phyloP scores from a whole-genome alignment of 768 basidiomycete species.

The Suillus discolor region DNA sequence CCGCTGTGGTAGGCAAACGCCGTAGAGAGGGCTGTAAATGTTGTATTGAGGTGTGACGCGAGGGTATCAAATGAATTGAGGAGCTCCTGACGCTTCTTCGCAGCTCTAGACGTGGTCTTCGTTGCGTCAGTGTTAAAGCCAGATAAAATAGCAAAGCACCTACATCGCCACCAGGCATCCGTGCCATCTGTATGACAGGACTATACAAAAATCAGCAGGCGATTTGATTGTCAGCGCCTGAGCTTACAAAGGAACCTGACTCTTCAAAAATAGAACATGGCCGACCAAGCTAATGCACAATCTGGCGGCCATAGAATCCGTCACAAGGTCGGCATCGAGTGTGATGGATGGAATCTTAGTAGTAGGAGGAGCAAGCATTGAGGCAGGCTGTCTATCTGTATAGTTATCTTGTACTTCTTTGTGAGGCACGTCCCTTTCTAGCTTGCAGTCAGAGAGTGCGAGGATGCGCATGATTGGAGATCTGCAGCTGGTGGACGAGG shows the following conservation, averaged over 20 bases:
- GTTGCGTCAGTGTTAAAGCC: background rate
- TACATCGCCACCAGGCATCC: conserved; percentile 53
- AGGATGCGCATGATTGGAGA: background rate
- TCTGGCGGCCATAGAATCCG: conserved; percentile 61
- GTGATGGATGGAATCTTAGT: conserved; percentile 40
- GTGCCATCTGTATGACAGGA: conserved; percentile 64
- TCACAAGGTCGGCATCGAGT: conserved; percentile 55
- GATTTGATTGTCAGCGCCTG: background rate
- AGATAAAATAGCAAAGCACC: conserved; percentile 14
- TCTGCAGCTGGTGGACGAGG: background rate
- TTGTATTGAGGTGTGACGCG: conserved; percentile 71
- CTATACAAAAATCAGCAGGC: conserved; percentile 33
- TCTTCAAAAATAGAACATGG: conserved; percentile 77
- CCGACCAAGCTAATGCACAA: conserved; percentile 65
- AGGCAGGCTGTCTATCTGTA: background rate
- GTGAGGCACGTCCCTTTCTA: background rate
- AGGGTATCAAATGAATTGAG: conserved; percentile 70
- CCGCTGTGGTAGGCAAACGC: conserved; percentile 50
- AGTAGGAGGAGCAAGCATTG: background rate
- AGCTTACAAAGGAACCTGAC: conserved; percentile 77
- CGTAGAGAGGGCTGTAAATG: conserved; percentile 71
- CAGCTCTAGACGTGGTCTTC: conserved; percentile 48
- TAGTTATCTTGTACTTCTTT: too few relatives aligned
- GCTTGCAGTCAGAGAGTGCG: background rate
- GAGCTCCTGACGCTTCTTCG: conserved; percentile 63